Base-by-base conservation (phyloP, 2,329 filamentous ascomycete species). In the Penicillium occitanis region DNA sequence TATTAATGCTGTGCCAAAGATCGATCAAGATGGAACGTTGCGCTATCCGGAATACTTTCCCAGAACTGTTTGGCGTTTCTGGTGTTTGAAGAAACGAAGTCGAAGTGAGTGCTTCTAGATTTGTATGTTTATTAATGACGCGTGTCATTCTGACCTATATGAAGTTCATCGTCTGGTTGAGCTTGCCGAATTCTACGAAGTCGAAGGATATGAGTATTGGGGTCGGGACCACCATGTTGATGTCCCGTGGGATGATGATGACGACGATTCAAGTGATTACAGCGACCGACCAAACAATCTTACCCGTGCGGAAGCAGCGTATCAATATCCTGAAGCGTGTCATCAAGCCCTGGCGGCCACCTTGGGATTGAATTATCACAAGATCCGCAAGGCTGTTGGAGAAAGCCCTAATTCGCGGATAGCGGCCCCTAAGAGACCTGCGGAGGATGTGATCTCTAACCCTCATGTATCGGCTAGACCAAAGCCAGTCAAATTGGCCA, bases 21-120 rank as follows among this genome's bases (percentile, higher is more conserved):
- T 79, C 35, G 70, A 72, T 46, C 72, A 73, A 7, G 75, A 79
- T 67, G 78, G 78, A 13, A 69, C 74, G 6, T 66, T 79, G 19
- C 70, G 71, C 51, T 79, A 73, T 71, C 78, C 78, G 4, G 68
- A 75, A 37, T 78, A 76, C 61, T 79, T 80, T 51, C 78, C 78
- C 22, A 68, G 72, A 35, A 78, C 76, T 1, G 76, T 80, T 7
- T 79, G 77, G 77, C 73, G 76, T 51, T 80, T 80, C 65, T 80
- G 78, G 78, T 78, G 76, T 66, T 69, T 80, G 63, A 79, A 79
- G 71, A 78, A 78, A 70, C 71, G 74, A 69, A 79, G 74, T 68
- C 70, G 77, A 69, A 68, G 78, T 80, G 70, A 78, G 78, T 73
- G 22, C 50, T 28, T 50, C 25, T 25, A 25, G 42, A 48, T 35